Evolutionary conservation across 495 filamentous ascomycete species (phyloP).

Genomic region (Aspergillus steynii): DNA sequence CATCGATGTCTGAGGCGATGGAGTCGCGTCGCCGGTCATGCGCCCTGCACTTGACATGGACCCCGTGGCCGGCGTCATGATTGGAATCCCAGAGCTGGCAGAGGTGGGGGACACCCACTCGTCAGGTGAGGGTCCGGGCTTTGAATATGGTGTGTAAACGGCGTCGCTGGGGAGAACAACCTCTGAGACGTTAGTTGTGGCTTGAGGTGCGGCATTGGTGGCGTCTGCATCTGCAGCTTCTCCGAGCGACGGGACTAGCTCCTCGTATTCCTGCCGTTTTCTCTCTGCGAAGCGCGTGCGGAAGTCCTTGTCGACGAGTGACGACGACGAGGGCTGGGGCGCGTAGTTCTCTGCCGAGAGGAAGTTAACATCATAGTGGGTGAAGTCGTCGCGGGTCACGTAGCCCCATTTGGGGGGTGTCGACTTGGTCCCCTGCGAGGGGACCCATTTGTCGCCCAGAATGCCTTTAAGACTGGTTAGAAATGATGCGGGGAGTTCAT

Average conservation of each 20-base stretch:
- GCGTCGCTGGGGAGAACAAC: background rate
- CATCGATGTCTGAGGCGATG: slow-evolving; percentile 8
- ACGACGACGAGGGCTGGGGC: slow-evolving; percentile 20
- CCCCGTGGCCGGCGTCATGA: slow-evolving; percentile 1
- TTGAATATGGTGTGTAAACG: background rate
- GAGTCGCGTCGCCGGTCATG: background rate
- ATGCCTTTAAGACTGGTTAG: slow-evolving; percentile 14
- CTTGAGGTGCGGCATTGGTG: background rate
- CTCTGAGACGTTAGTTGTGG: background rate
- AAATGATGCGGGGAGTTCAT: slow-evolving; percentile 10
- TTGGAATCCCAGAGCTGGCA: slow-evolving; percentile 8
- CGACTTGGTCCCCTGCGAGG: slow-evolving; percentile 8
- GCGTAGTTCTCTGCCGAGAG: slow-evolving; percentile 22
- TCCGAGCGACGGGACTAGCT: slow-evolving; percentile 13
- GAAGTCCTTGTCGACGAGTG: slow-evolving; percentile 33
- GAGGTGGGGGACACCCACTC: slow-evolving; percentile 1
- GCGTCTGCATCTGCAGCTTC: background rate
- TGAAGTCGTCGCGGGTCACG: slow-evolving; percentile 15
- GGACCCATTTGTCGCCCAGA: slow-evolving; percentile 9
- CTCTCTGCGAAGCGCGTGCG: slow-evolving; percentile 30
- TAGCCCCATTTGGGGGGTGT: slow-evolving; percentile 11
- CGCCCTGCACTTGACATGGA: slow-evolving; percentile 2
- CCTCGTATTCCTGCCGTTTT: slow-evolving; percentile 15
- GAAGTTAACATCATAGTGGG: slow-evolving; percentile 16
- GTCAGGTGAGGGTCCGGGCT: background rate